These are phyloP conservation scores for Podaxis mareebaensis DNA, from an alignment of 768 basidiomycete genomes.

Conservation along the genomic window DNA sequence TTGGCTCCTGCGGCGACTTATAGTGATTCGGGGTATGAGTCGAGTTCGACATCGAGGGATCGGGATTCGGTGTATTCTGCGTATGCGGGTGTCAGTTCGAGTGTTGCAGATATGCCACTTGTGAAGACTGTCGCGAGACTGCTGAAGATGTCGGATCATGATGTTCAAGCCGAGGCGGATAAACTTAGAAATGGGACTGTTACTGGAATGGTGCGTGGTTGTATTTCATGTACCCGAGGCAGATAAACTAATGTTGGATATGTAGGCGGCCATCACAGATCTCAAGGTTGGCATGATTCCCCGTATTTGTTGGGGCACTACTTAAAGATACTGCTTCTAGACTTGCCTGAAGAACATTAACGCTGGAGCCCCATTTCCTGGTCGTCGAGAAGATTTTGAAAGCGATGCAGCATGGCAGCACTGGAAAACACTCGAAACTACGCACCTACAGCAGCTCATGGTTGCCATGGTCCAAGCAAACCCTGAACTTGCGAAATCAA, in stretches of 20 bases:
- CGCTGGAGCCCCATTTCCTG: constrained; percentile 80
- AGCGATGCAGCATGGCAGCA: constrained; percentile 80
- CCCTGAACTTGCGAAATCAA: constrained; percentile 82
- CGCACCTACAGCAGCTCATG: constrained; percentile 86
- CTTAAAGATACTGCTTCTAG: constrained; percentile 36
- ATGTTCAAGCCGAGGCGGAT: constrained; percentile 75
- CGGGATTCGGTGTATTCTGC: constrained; percentile 47
- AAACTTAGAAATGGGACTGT: constrained; percentile 59
- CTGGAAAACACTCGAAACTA: constrained; percentile 81
- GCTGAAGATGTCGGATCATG: constrained; percentile 71
- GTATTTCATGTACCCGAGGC: background rate
- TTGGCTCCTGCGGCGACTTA: constrained; percentile 63
- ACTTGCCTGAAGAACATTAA: constrained; percentile 92
- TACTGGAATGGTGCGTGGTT: constrained; percentile 66
- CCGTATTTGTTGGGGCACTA: background rate
- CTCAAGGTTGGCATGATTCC: constrained; percentile 60
- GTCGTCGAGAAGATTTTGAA: constrained; percentile 83
- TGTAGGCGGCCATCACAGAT: constrained; percentile 80
- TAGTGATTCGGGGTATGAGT: constrained; percentile 69
- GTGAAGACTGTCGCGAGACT: constrained; percentile 67
- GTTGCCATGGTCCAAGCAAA: constrained; percentile 83
- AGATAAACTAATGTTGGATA: background rate
- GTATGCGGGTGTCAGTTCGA: constrained; percentile 39
- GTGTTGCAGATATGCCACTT: constrained; percentile 74
- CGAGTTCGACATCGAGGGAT: constrained; percentile 57